phyloP scores from a whole-genome alignment of 192 early-diverging fungal genomes.

The Backusella macrospora region DNA sequence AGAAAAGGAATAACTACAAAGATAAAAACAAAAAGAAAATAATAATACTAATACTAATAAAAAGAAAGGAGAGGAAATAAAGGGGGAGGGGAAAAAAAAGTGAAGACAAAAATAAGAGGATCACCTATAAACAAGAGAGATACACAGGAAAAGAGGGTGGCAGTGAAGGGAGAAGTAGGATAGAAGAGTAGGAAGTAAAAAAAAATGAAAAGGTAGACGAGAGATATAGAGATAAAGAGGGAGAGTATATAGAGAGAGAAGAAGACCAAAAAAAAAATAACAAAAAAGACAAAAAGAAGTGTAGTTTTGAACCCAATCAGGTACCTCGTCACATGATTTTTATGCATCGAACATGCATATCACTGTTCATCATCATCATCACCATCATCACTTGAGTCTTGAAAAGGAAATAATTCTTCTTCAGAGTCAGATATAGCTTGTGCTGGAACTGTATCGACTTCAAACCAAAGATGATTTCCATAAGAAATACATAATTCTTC shows the following conservation, averaged over 20 bases:
- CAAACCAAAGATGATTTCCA: slow-evolving; percentile 68
- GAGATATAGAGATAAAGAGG: too few relatives aligned
- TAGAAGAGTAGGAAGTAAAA: background rate
- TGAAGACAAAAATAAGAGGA: background rate
- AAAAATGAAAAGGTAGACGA: background rate
- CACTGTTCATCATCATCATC: slow-evolving; percentile 3
- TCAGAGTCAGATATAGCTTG: background rate
- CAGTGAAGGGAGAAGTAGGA: too few relatives aligned
- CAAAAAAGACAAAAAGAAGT: slow-evolving; percentile 12
- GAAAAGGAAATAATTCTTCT: slow-evolving; percentile 25
- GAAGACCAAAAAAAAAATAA: background rate
- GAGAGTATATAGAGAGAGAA: background rate
- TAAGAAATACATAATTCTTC: slow-evolving; percentile 73
- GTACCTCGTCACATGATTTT: slow-evolving; percentile 10
- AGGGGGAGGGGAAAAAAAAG: background rate
- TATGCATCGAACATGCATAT: slow-evolving; percentile 15
- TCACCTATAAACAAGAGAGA: background rate
- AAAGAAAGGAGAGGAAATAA: background rate
- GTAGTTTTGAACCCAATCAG: background rate
- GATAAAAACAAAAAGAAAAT: background rate
- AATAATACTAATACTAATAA: too few relatives aligned
- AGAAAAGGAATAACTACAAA: background rate
- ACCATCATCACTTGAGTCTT: background rate
- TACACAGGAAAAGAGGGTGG: too few relatives aligned
- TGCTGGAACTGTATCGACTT: slow-evolving; percentile 36